phyloP scores from a whole-genome alignment of 1,284 basidiomycete genomes.

The Microbotryomycetes sp. region DNA sequence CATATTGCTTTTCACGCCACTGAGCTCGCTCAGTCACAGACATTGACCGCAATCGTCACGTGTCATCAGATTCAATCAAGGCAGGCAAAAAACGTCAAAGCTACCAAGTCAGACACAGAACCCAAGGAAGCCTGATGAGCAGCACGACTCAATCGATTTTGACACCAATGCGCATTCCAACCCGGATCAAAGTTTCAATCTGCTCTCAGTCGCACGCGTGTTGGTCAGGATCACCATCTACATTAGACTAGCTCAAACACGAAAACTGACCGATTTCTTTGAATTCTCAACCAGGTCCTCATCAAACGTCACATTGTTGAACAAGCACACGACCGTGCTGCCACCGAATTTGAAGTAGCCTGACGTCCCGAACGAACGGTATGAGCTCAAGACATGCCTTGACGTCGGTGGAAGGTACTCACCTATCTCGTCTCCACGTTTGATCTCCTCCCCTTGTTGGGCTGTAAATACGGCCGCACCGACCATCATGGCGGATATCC shows the following conservation, averaged over 20 bases:
- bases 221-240: too few species aligned
- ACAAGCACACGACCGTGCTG: slow-evolving; percentile 78
- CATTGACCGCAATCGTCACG: too few species aligned
- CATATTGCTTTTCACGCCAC: too few species aligned
- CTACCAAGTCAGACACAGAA: too few species aligned
- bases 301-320: slow-evolving; percentile 78
- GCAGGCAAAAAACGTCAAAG: too few species aligned
- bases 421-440: slow-evolving; percentile 77
- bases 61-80: background rate
- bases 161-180: background rate
- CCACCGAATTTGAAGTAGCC: slow-evolving; percentile 89
- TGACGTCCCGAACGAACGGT: background rate
- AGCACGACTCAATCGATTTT: background rate
- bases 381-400: background rate
- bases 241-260: too few species aligned
- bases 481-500: slow-evolving; percentile 41
- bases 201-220: background rate
- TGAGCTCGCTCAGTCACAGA: too few species aligned
- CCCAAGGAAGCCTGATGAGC: too few species aligned
- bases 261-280: slow-evolving; percentile 33
- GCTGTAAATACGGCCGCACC: slow-evolving; percentile 56
- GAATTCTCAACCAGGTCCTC: slow-evolving; percentile 68
- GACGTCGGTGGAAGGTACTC: slow-evolving; percentile 32
- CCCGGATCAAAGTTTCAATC: background rate
- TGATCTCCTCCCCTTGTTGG: slow-evolving; percentile 69